Base-by-base conservation (phyloP, 1,139 yeast species). In the Taphrina populina region DNA sequence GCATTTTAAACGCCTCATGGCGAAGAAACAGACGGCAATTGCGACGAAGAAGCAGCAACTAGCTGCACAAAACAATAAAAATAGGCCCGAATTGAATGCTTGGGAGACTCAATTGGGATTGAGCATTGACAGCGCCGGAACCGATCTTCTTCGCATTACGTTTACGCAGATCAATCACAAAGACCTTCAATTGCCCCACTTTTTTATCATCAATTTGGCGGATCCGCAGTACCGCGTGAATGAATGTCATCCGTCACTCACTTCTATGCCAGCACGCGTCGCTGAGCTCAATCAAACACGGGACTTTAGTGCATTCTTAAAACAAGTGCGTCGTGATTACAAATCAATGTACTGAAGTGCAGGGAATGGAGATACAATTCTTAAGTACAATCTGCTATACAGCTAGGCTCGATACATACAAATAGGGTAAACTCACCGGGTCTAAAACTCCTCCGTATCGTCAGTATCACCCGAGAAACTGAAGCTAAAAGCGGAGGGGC, bases 201-300 rank as follows among this genome's bases (percentile, higher is more conserved):
- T 49, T 19, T 39, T 58, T 35, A 26, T 51, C n/a, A 53, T 52
- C 36, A 29, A 46, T 24, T 37, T 56, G 26, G 29, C 34, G 21
- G 24, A 34, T 8, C 30, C 36, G 15, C 35, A 35, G 4, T 57
- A 45, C n/a, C 83, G 77, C 63, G 83, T 82, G 61, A 78, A 79
- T 59, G 77, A 80, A 59, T 90, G 75, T 36, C 82, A 68, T 3
- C 96, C 96, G 66, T 87, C 90, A 21, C 84, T 82, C 56, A 84
- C 88, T 1, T 71, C 17, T 76, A 39, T 57, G 23, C 37, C 40
- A 13, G 56, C 34, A 11, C 17, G 35, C 7, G 52, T 57, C 3
- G 24, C 33, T 2, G 21, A 34, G n/a, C 35, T 56, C 27, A 39
- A 26, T 41, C 58, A 44, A 26, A 68, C 30, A 54, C 47, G 49